Conservation (phyloP, 75 land plant genomes). For the Gnetum montanum region DNA sequence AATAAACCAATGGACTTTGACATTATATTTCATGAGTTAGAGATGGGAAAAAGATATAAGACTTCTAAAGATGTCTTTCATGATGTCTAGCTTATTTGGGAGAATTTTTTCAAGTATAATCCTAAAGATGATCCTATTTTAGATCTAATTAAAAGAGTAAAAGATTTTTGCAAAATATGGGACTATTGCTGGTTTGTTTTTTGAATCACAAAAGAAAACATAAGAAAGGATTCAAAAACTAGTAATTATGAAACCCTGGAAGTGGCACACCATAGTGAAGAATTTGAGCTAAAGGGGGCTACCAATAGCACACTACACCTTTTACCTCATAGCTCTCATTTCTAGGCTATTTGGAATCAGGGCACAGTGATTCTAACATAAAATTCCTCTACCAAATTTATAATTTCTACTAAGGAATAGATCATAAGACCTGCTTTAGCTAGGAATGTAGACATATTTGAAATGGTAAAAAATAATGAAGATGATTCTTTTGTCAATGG, state of each 20-base stretch:
- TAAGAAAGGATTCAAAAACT: neutral
- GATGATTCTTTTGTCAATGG: too few species aligned
- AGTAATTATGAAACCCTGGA: neutral
- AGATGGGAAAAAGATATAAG: constrained; percentile 56
- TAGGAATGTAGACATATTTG: too few species aligned
- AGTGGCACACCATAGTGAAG: neutral
- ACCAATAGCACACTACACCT: neutral
- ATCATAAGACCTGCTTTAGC: too few species aligned
- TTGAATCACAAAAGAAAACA: constrained; percentile 14
- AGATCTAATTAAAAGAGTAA: constrained; percentile 68
- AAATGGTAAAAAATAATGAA: too few species aligned
- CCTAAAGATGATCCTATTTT: constrained; percentile 87
- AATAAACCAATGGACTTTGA: constrained; percentile 96
- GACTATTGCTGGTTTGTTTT: constrained; percentile 52
- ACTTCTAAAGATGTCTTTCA: constrained; percentile 70
- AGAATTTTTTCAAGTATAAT: constrained; percentile 78
- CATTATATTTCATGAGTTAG: constrained; percentile 65
- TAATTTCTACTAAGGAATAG: too few species aligned
- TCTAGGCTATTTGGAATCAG: too few species aligned
- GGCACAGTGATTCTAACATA: too few species aligned
- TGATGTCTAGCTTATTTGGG: constrained; percentile 88
- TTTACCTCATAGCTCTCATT: too few species aligned
- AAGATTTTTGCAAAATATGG: constrained; percentile 77
- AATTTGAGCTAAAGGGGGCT: neutral
- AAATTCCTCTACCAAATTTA: too few species aligned